Percentiles rank a stretch among this genome's conserved stretches.
Evolutionary conservation across 106 monocot genomes (phyloP).

Genomic region (Hemerocallis citrina): DNA sequence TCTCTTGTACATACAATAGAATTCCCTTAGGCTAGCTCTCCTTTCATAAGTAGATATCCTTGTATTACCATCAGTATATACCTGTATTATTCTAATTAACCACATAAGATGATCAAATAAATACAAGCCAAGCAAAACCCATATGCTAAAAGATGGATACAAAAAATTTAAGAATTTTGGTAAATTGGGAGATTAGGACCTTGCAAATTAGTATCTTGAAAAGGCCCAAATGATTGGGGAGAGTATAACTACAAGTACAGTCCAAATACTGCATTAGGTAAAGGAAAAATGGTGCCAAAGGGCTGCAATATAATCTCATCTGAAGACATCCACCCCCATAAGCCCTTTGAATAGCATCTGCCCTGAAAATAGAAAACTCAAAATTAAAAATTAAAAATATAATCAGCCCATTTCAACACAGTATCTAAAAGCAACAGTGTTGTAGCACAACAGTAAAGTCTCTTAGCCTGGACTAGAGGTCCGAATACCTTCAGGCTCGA

Average conservation of each 20-base stretch:
- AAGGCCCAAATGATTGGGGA: constrained; percentile 77
- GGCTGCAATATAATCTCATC: constrained; percentile 79
- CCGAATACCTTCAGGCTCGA: no score
- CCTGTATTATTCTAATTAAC: constrained; percentile 26
- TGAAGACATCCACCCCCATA: constrained; percentile 79
- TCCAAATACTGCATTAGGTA: constrained; percentile 73
- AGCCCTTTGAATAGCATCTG: constrained; percentile 53
- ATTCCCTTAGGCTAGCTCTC: constrained; percentile 70
- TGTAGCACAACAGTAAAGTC: no score
- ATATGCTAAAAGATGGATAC: neutral
- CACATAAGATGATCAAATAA: neutral
- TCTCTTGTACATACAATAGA: constrained; percentile 44
- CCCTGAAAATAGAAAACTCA: constrained; percentile 29
- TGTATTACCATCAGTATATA: constrained; percentile 52
- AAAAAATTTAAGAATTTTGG: constrained; percentile 1
- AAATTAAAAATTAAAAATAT: neutral
- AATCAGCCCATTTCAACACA: neutral
- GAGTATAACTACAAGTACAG: constrained; percentile 38
- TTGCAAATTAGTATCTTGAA: constrained; percentile 80
- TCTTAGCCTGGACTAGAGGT: no score
- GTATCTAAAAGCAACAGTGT: constrained; percentile 1
- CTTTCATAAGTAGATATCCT: constrained; percentile 56
- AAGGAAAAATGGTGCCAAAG: constrained; percentile 51
- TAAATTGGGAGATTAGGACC: constrained; percentile 15
- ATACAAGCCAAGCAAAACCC: constrained; percentile 1